Percentiles rank a stretch among this genome's conserved stretches.
These are phyloP conservation scores for Austroboletus rostrupii DNA, from an alignment of 1,284 basidiomycete species.

Conservation along the genomic window DNA sequence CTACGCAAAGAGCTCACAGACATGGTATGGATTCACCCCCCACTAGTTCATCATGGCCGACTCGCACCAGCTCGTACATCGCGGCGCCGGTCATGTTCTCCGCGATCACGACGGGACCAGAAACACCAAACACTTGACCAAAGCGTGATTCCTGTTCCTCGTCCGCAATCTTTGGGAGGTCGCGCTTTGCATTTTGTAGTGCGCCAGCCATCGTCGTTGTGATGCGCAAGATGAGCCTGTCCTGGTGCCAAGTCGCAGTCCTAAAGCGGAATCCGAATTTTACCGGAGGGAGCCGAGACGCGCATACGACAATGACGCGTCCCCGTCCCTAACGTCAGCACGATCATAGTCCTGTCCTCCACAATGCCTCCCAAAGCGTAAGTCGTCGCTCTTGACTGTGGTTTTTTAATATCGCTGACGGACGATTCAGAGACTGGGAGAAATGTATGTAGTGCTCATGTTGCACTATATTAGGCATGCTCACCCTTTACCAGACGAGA, in stretches of 20 bases:
- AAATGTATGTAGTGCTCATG: conserved; percentile 63
- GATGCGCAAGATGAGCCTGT: conserved; percentile 1
- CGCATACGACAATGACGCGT: conserved; percentile 32
- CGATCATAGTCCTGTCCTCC: conserved; percentile 9
- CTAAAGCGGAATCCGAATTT: conserved; percentile 32
- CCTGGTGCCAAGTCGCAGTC: conserved; percentile 3
- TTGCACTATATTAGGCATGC: conserved; percentile 1
- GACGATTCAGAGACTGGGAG: conserved; percentile 80
- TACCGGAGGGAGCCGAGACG: conserved; percentile 27
- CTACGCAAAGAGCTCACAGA: conserved; percentile 1
- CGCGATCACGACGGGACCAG: conserved; percentile 94
- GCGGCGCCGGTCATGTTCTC: conserved; percentile 95
- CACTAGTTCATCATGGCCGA: conserved; percentile 96
- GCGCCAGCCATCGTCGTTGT: conserved; percentile 76
- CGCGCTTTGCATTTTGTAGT: conserved; percentile 83
- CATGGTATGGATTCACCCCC: conserved; percentile 55
- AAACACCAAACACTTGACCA: conserved; percentile 91
- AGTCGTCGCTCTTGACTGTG: conserved; percentile 23
- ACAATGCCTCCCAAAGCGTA: conserved; percentile 84
- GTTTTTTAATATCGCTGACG: conserved; percentile 11
- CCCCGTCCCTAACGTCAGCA: conserved; percentile 17
- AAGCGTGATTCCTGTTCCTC: conserved; percentile 88
- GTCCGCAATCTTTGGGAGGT: conserved; percentile 83
- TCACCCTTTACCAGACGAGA: conserved; percentile 56
- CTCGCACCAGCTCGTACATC: conserved; percentile 96